A percentile compares a stretch with the other conserved stretches of the same genome.
These are phyloP conservation scores for Xanthoparmelia taractica DNA, from an alignment of 495 filamentous ascomycete species.

Conservation along the genomic window DNA sequence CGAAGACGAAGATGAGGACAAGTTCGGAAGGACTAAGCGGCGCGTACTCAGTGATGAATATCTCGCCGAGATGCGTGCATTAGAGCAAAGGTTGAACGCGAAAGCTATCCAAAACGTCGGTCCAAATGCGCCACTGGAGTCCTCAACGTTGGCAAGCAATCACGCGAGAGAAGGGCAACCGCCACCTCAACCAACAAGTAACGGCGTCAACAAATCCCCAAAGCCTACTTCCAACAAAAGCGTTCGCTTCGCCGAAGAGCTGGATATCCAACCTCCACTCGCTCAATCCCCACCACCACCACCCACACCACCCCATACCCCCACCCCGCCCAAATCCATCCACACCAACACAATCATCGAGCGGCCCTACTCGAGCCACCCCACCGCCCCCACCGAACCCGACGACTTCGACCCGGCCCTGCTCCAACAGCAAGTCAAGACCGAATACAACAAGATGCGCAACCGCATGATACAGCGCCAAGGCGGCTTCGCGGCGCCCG, in stretches of 20 bases:
- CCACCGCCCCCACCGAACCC: constrained; percentile 40
- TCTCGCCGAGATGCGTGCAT: constrained; percentile 67
- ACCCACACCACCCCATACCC: constrained; percentile 20
- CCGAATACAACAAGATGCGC: constrained; percentile 70
- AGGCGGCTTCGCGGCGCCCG: constrained; percentile 59
- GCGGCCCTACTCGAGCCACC: constrained; percentile 34
- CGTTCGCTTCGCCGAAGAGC: constrained; percentile 64
- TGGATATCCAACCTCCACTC: constrained; percentile 51
- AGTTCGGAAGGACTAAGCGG: constrained; percentile 60
- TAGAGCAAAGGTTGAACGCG: constrained; percentile 62
- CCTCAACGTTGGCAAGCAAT: background rate
- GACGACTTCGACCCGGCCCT: constrained; percentile 69
- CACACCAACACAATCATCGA: constrained; percentile 57
- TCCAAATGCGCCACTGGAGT: constrained; percentile 31
- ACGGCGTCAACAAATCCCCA: constrained; percentile 29
- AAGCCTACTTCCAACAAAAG: constrained; percentile 44
- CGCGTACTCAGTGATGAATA: constrained; percentile 63
- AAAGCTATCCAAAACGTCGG: constrained; percentile 36
- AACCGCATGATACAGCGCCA: constrained; percentile 72
- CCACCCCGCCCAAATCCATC: constrained; percentile 49
- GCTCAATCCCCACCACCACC: constrained; percentile 3
- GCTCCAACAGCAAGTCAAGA: constrained; percentile 66
- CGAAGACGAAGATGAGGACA: constrained; percentile 56
- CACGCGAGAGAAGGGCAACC: background rate
- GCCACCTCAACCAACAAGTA: background rate